Percentiles rank a stretch among this genome's conserved stretches.
Evolutionary conservation across 177 flowering plant species (phyloP).

Genomic region (Tripterygium wilfordii): DNA sequence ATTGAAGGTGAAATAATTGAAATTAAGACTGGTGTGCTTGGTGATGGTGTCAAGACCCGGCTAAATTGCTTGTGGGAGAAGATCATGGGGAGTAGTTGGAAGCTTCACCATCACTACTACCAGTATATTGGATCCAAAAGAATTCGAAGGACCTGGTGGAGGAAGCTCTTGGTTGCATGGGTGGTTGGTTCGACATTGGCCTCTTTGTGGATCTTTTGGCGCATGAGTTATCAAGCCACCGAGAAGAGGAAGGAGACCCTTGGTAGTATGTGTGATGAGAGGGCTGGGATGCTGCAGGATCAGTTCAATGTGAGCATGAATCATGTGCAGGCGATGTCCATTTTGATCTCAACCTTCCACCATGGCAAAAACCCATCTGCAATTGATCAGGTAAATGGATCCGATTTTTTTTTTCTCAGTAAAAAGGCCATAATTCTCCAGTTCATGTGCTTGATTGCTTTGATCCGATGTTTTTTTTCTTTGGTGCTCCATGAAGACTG

Average conservation of each 20-base stretch:
- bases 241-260: conserved; percentile 81
- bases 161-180: conserved; percentile 52
- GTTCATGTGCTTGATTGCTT: conserved; percentile 1
- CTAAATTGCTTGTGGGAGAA: conserved; percentile 49
- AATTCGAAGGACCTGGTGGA: conserved; percentile 50
- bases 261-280: conserved; percentile 85
- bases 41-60: conserved; percentile 43
- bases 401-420: background rate
- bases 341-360: conserved; percentile 78
- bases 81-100: conserved; percentile 31
- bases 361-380: conserved; percentile 81
- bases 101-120: conserved; percentile 41
- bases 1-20: conserved; percentile 48
- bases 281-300: conserved; percentile 90
- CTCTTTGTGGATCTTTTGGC: conserved; percentile 50
- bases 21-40: conserved; percentile 30
- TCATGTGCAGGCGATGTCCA: conserved; percentile 87
- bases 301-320: conserved; percentile 95
- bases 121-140: conserved; percentile 46
- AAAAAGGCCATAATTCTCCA: too few species aligned
- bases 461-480: background rate
- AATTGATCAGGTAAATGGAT: conserved; percentile 69
- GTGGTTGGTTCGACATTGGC: conserved; percentile 33
- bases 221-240: conserved; percentile 42
- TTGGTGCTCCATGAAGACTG: conserved; percentile 1